phyloP scores from a whole-genome alignment of 2,329 filamentous ascomycete species.

The Claviceps sp. region DNA sequence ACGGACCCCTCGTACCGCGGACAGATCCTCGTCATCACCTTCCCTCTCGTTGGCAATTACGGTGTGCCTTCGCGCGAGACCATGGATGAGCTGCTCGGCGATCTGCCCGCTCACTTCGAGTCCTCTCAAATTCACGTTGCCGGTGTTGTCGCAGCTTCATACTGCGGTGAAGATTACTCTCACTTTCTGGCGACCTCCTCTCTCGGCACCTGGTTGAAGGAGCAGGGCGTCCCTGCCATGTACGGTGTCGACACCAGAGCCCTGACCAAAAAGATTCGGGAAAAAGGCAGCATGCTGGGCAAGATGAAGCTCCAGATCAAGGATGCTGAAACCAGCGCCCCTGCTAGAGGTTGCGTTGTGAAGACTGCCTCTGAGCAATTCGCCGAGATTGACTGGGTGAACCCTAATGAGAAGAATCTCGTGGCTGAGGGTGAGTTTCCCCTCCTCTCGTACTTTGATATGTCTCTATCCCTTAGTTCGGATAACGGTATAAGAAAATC shows the following conservation, averaged over 20 bases:
- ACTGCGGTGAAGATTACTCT: slow-evolving; percentile 89
- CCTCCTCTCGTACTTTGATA: slow-evolving; percentile 8
- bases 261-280: slow-evolving; percentile 84
- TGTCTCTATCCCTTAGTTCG: slow-evolving; percentile 3
- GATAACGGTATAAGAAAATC: slow-evolving; percentile 1
- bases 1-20: slow-evolving; percentile 82
- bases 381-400: slow-evolving; percentile 73
- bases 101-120: slow-evolving; percentile 88
- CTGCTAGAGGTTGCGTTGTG: slow-evolving; percentile 19
- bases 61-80: slow-evolving; percentile 82
- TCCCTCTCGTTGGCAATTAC: slow-evolving; percentile 96
- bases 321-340: slow-evolving; percentile 27
- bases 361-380: slow-evolving; percentile 36
- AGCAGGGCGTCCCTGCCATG: slow-evolving; percentile 86
- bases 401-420: slow-evolving; percentile 87
- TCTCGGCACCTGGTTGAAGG: slow-evolving; percentile 87
- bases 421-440: slow-evolving; percentile 74
- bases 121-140: slow-evolving; percentile 86
- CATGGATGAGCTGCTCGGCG: slow-evolving; percentile 70
- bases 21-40: slow-evolving; percentile 96
- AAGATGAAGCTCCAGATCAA: slow-evolving; percentile 63
- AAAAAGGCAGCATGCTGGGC: slow-evolving; percentile 93
- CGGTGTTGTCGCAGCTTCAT: slow-evolving; percentile 79
- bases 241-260: slow-evolving; percentile 90
- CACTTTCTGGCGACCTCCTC: slow-evolving; percentile 88